Conservation (phyloP, 495 filamentous ascomycete genomes). For the Lepidopterella palustris region DNA sequence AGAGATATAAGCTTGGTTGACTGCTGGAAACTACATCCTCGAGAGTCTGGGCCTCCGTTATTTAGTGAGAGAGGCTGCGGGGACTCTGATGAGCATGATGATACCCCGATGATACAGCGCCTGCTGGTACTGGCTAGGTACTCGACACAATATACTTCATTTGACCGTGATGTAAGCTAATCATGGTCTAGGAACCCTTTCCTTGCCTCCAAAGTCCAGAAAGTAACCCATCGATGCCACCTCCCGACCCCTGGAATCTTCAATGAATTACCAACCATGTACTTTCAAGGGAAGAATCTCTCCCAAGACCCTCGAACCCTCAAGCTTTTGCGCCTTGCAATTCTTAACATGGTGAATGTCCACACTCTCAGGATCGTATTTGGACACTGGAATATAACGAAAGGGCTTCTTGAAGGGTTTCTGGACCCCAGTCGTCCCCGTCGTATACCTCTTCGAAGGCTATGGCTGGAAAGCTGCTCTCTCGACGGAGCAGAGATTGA, state of each 20-base stretch:
- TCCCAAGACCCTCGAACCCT: slow-evolving; percentile 26
- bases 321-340: slow-evolving; percentile 26
- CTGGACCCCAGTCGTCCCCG: slow-evolving; percentile 23
- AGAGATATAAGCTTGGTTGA: slow-evolving; percentile 28
- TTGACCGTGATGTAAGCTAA: neutral
- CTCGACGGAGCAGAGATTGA: slow-evolving; percentile 15
- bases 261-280: slow-evolving; percentile 27
- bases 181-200: slow-evolving; percentile 18
- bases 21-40: slow-evolving; percentile 13
- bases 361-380: slow-evolving; percentile 32
- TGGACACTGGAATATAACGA: slow-evolving; percentile 30
- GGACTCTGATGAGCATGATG: slow-evolving; percentile 32
- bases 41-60: neutral
- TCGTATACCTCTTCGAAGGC: slow-evolving; percentile 23
- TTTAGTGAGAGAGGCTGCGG: slow-evolving; percentile 6
- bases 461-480: slow-evolving; percentile 36
- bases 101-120: slow-evolving; percentile 32
- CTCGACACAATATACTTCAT: neutral
- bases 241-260: slow-evolving; percentile 33
- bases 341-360: slow-evolving; percentile 29
- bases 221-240: slow-evolving; percentile 32
- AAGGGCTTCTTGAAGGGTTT: slow-evolving; percentile 28
- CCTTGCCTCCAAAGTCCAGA: slow-evolving; percentile 29
- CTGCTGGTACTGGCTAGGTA: slow-evolving; percentile 29
- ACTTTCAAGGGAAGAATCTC: slow-evolving; percentile 27